A percentile compares a stretch with the other conserved stretches of the same genome.
These are phyloP conservation scores for Nakazawaea ambrosiae DNA, from an alignment of 805 yeast species.

Conservation along the genomic window DNA sequence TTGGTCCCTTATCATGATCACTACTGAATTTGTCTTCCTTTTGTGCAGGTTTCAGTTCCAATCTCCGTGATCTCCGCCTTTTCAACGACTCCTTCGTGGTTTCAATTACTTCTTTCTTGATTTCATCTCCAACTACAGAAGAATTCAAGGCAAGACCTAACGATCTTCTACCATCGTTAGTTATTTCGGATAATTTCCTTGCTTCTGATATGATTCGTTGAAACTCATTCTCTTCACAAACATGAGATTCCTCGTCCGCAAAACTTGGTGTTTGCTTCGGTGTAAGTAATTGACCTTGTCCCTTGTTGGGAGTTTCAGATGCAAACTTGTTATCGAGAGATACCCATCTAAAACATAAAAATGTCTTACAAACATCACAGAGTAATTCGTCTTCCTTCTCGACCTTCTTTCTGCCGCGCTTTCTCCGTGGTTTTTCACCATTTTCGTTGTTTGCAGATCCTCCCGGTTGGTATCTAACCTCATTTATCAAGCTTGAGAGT, in stretches of 20 bases:
- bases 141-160: not conserved
- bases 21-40: not conserved
- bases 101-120: not conserved
- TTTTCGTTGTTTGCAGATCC: not conserved
- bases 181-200: not conserved
- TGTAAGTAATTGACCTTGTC: slow-evolving; percentile 17
- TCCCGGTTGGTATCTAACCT: slow-evolving; percentile 2
- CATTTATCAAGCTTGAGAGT: not conserved
- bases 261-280: slow-evolving; percentile 22
- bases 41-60: not conserved
- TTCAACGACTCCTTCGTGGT: slow-evolving; percentile 3
- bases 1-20: not conserved
- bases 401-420: slow-evolving; percentile 14
- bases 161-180: not conserved
- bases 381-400: slow-evolving; percentile 32
- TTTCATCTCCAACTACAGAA: too few relatives aligned
- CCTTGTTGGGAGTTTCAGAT: slow-evolving; percentile 4
- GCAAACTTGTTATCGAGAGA: slow-evolving; percentile 26
- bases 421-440: slow-evolving; percentile 12
- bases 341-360: slow-evolving; percentile 40
- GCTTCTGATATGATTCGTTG: slow-evolving; percentile 18
- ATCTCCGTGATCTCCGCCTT: slow-evolving; percentile 6
- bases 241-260: not conserved
- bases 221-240: slow-evolving; percentile 21
- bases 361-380: slow-evolving; percentile 43